phyloP scores from a whole-genome alignment of 2,329 filamentous ascomycete genomes.

The Claviceps digitariae region DNA sequence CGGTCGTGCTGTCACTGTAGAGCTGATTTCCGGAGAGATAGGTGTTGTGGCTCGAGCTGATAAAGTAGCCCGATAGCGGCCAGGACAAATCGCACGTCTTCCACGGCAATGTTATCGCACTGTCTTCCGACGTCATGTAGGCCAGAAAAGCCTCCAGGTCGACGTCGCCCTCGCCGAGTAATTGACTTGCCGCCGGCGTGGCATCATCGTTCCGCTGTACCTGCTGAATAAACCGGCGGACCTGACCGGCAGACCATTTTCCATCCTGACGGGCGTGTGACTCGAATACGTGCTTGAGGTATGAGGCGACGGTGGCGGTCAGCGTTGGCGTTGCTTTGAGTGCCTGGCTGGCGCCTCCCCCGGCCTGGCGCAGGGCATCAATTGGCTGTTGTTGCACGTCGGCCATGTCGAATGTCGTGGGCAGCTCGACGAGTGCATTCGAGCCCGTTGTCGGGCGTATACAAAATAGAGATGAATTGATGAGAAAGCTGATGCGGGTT shows the following conservation, averaged over 20 bases:
- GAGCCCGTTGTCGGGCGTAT: neutral
- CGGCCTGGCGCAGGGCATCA: constrained; percentile 27
- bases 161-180: constrained; percentile 21
- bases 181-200: constrained; percentile 13
- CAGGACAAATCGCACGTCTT: constrained; percentile 46
- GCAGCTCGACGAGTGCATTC: neutral
- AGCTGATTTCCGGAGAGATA: constrained; percentile 85
- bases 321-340: constrained; percentile 27
- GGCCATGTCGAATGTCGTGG: neutral
- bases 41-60: constrained; percentile 91
- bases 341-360: constrained; percentile 32
- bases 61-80: constrained; percentile 81
- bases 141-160: constrained; percentile 35
- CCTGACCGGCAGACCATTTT: constrained; percentile 32
- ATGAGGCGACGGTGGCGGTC: constrained; percentile 24
- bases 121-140: constrained; percentile 42
- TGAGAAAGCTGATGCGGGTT: neutral
- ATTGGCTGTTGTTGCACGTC: constrained; percentile 1
- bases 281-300: constrained; percentile 34
- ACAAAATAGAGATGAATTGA: neutral
- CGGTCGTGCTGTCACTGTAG: constrained; percentile 72
- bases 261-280: constrained; percentile 26
- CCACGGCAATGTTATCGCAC: constrained; percentile 28
- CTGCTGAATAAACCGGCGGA: constrained; percentile 30
- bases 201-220: constrained; percentile 29